phyloP scores from a whole-genome alignment of 208 protist species.

The Leishmania martiniquensis region DNA sequence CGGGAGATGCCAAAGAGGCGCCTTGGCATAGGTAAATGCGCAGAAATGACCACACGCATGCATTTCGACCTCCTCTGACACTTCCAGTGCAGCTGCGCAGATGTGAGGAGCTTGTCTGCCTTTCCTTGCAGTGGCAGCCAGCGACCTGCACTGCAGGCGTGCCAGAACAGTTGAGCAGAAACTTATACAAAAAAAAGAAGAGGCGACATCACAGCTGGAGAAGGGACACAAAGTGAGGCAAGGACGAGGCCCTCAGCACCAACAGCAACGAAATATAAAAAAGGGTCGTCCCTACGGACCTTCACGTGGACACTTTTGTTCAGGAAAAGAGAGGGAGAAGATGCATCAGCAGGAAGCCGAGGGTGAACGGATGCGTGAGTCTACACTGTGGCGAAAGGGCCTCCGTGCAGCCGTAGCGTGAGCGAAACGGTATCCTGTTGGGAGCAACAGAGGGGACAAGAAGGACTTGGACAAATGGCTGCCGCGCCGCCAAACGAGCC shows the following conservation, averaged over 20 bases:
- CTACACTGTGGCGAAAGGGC: neutral
- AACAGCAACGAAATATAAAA: too few species aligned
- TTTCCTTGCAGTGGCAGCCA: neutral
- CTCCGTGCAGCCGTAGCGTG: neutral
- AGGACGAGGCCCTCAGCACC: too few species aligned
- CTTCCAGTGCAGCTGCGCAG: neutral
- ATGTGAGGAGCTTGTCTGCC: neutral
- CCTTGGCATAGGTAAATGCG: neutral
- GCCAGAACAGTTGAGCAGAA: neutral
- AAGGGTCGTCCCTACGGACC: too few species aligned
- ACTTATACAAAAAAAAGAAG: neutral
- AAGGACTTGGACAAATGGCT: neutral
- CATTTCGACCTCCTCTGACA: neutral
- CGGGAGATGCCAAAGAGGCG: neutral
- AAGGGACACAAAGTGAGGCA: too few species aligned
- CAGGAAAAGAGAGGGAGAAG: neutral
- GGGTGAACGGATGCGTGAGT: neutral
- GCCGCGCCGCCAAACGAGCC: neutral
- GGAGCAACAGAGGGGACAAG: neutral
- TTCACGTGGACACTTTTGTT: neutral
- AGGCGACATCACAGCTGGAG: neutral
- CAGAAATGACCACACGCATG: neutral
- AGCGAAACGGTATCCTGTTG: neutral
- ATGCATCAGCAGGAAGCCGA: neutral
- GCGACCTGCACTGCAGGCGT: neutral